phyloP scores from a whole-genome alignment of 176 grass and related monocot genomes.

The Dactylis glomerata region DNA sequence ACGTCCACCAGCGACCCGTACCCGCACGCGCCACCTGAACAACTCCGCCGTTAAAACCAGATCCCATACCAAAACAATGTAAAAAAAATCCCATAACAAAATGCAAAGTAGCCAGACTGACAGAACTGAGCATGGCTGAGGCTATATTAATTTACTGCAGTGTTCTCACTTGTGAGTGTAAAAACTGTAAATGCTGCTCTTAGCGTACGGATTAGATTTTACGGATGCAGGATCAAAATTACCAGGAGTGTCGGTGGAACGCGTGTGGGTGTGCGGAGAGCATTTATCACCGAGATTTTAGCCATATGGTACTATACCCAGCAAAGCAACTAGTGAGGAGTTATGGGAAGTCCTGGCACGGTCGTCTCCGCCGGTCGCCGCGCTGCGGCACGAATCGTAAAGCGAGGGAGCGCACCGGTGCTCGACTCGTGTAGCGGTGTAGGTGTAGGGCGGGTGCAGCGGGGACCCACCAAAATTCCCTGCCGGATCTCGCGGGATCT shows the following conservation, averaged over 20 bases:
- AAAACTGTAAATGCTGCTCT: conserved; percentile 23
- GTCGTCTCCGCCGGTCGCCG: conserved; percentile 3
- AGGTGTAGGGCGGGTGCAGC: too few species aligned
- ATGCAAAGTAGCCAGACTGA: neutral
- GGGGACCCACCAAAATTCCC: conserved; percentile 23
- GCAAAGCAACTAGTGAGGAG: neutral
- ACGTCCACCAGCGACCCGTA: conserved; percentile 96
- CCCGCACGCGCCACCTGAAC: conserved; percentile 83
- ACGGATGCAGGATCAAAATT: neutral
- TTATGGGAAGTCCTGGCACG: conserved; percentile 16
- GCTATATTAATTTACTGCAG: neutral
- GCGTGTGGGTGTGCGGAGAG: neutral
- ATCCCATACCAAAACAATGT: too few species aligned
- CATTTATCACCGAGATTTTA: conserved; percentile 18
- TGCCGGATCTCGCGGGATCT: conserved; percentile 31
- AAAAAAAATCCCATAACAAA: too few species aligned
- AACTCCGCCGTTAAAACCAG: neutral
- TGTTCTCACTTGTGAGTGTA: neutral
- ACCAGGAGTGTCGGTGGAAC: conserved; percentile 27
- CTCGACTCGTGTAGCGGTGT: conserved; percentile 9
- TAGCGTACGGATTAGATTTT: neutral
- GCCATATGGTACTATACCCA: neutral
- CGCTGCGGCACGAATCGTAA: conserved; percentile 27
- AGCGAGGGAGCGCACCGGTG: neutral
- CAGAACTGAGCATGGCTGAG: neutral